A percentile compares a stretch with the other conserved stretches of the same genome.
phyloP scores from a whole-genome alignment of 148 eudicot species.

The Pharnaceum exiguum region DNA sequence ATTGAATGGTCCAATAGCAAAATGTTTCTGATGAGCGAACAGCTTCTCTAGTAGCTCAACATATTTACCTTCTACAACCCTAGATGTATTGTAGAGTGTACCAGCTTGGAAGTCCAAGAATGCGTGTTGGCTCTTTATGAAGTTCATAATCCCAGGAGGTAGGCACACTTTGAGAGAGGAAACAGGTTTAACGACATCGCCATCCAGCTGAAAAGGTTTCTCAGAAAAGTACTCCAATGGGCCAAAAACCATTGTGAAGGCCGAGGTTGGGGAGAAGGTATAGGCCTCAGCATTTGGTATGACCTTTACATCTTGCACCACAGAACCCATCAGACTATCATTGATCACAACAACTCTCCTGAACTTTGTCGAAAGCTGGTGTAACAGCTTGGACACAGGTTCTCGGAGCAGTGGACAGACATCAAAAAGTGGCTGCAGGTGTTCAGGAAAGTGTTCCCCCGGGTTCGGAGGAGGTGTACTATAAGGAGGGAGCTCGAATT shows the following conservation, averaged over 20 bases:
- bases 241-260: constrained; percentile 13
- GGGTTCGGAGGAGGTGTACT: constrained; percentile 17
- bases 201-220: constrained; percentile 11
- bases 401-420: constrained; percentile 12
- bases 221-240: constrained; percentile 12
- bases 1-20: constrained; percentile 34
- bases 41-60: constrained; percentile 12
- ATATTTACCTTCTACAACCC: constrained; percentile 23
- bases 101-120: constrained; percentile 14
- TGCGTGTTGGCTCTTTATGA: constrained; percentile 4
- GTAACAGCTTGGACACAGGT: constrained; percentile 12
- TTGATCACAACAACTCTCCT: constrained; percentile 22
- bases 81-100: constrained; percentile 19
- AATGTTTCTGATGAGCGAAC: no score
- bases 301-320: constrained; percentile 23
- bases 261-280: constrained; percentile 26
- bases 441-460: constrained; percentile 7
- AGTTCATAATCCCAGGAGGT: constrained; percentile 9
- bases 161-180: constrained; percentile 12
- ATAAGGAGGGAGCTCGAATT: constrained; percentile 14
- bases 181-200: not conserved
- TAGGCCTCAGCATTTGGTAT: constrained; percentile 40
- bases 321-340: constrained; percentile 23
- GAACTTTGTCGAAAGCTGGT: not conserved
- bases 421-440: constrained; percentile 9